Conservation (phyloP, 805 yeast genomes). For the Diddensiella santjacobensis region DNA sequence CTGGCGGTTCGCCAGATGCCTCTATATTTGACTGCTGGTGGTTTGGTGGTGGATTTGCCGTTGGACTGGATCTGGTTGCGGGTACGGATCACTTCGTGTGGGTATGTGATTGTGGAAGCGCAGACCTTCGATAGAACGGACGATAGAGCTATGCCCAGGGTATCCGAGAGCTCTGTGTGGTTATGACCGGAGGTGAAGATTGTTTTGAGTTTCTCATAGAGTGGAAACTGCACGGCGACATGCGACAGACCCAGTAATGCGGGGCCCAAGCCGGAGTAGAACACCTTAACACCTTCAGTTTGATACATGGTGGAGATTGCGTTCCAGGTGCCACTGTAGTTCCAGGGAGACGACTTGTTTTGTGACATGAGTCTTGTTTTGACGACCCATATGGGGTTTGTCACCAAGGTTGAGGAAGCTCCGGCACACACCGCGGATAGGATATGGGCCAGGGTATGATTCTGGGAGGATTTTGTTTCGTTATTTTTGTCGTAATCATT, state of each 20-base stretch:
- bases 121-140: slow-evolving; percentile 64
- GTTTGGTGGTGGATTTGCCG: slow-evolving; percentile 14
- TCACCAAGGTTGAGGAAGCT: slow-evolving; percentile 71
- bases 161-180: background rate
- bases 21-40: slow-evolving; percentile 26
- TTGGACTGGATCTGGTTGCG: slow-evolving; percentile 67
- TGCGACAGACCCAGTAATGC: slow-evolving; percentile 86
- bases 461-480: background rate
- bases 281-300: slow-evolving; percentile 74
- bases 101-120: background rate
- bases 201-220: slow-evolving; percentile 75
- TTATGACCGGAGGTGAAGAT: slow-evolving; percentile 37
- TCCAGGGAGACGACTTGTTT: slow-evolving; percentile 34
- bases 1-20: slow-evolving; percentile 36
- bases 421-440: slow-evolving; percentile 84
- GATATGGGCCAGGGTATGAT: slow-evolving; percentile 37
- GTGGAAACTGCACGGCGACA: slow-evolving; percentile 95
- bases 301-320: slow-evolving; percentile 76
- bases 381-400: slow-evolving; percentile 97
- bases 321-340: slow-evolving; percentile 75
- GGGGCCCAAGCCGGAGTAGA: slow-evolving; percentile 87
- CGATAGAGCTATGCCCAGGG: slow-evolving; percentile 43
- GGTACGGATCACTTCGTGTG: slow-evolving; percentile 89
- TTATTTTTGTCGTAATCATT: slow-evolving; percentile 16
- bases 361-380: slow-evolving; percentile 87